A percentile compares a stretch with the other conserved stretches of the same genome.
These are phyloP conservation scores for Xylaria sp. DNA, from an alignment of 2,329 filamentous ascomycete genomes.

Conservation along the genomic window DNA sequence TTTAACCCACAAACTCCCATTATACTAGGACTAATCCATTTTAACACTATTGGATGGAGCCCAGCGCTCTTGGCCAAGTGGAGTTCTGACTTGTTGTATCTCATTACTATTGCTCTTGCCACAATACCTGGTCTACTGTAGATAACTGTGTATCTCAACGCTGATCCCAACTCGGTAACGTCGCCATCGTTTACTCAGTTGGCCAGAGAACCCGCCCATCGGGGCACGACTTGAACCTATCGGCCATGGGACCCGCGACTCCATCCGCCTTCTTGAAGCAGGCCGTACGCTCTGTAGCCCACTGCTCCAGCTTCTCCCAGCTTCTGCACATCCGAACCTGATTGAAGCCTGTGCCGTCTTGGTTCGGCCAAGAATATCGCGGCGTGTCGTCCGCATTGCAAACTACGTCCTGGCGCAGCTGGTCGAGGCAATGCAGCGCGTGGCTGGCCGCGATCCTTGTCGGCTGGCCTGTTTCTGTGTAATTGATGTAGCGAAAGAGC, in stretches of 20 bases:
- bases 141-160: too few species aligned
- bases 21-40: too few species aligned
- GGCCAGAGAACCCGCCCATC: constrained; percentile 8
- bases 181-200: not conserved
- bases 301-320: constrained; percentile 9
- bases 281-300: constrained; percentile 1
- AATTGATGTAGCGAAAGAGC: constrained; percentile 9
- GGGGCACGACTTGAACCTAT: constrained; percentile 9
- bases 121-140: too few species aligned
- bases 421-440: constrained; percentile 11
- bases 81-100: too few species aligned
- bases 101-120: too few species aligned
- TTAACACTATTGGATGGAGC: too few species aligned
- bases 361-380: constrained; percentile 1
- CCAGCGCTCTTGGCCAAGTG: too few species aligned
- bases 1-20: too few species aligned
- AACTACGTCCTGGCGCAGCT: constrained; percentile 13
- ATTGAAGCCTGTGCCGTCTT: constrained; percentile 1
- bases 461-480: not conserved
- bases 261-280: constrained; percentile 3
- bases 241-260: constrained; percentile 1
- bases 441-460: constrained; percentile 2
- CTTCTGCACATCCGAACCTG: constrained; percentile 13
- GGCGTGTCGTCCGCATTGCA: constrained; percentile 19
- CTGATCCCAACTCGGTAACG: not conserved